Evolutionary conservation across 2,329 filamentous ascomycete genomes (phyloP).

Genomic region (Cadophora sp.): DNA sequence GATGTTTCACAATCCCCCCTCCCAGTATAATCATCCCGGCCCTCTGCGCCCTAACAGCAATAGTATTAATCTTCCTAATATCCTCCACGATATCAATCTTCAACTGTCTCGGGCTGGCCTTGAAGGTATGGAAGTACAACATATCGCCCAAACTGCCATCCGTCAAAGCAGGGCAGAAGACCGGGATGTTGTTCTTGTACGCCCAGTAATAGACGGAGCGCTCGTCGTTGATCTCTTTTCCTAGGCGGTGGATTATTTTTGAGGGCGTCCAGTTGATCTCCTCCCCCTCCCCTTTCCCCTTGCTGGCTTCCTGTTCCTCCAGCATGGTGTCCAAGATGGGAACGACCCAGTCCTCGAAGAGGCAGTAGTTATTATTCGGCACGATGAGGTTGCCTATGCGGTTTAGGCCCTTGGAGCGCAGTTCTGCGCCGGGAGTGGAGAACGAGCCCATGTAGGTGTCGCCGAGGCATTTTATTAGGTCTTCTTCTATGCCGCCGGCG

Average conservation of each 20-base stretch:
- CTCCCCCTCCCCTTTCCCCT: slow-evolving; percentile 57
- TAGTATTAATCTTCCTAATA: slow-evolving; percentile 89
- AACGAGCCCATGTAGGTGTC: slow-evolving; percentile 94
- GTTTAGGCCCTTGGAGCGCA: slow-evolving; percentile 88
- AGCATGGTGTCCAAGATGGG: slow-evolving; percentile 96
- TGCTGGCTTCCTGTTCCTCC: slow-evolving; percentile 86
- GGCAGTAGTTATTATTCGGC: slow-evolving; percentile 96
- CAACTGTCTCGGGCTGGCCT: slow-evolving; percentile 80
- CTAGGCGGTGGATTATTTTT: slow-evolving; percentile 87
- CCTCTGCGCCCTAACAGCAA: slow-evolving; percentile 84
- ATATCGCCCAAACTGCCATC: slow-evolving; percentile 97
- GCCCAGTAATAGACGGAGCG: slow-evolving; percentile 93
- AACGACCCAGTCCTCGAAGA: slow-evolving; percentile 97
- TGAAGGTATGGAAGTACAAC: slow-evolving; percentile 98
- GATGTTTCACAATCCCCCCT: slow-evolving; percentile 95
- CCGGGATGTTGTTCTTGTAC: slow-evolving; percentile 93
- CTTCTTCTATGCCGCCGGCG: slow-evolving; percentile 94
- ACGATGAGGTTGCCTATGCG: slow-evolving; percentile 95
- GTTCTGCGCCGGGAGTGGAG: slow-evolving; percentile 73
- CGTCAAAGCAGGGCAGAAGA: slow-evolving; percentile 95
- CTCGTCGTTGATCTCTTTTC: slow-evolving; percentile 93
- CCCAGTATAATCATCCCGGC: slow-evolving; percentile 96
- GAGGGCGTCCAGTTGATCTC: slow-evolving; percentile 91
- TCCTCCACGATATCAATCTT: slow-evolving; percentile 93
- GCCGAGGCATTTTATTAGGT: slow-evolving; percentile 97